A percentile compares a stretch with the other conserved stretches of the same genome.
Conservation (phyloP, 73 alveolate species). For the Urostyla sp. region DNA sequence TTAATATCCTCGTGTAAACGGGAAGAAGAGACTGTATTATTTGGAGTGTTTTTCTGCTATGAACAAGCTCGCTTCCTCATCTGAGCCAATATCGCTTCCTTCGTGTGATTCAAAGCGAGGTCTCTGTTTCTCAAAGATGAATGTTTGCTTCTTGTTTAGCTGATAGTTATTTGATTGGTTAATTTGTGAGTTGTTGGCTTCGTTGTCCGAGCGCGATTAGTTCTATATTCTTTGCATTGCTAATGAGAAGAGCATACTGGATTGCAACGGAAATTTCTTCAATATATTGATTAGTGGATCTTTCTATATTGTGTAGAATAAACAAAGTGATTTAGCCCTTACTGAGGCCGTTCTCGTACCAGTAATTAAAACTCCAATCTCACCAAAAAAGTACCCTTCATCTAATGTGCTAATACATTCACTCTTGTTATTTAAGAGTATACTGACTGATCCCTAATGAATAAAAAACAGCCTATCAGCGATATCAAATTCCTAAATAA, state of each 20-base stretch:
- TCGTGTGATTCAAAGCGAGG: no score
- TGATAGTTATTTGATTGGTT: no score
- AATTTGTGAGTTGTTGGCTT: no score
- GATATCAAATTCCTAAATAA: conserved; percentile 50
- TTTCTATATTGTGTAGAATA: conserved; percentile 46
- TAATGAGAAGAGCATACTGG: conserved; percentile 52
- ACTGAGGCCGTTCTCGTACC: conserved; percentile 60
- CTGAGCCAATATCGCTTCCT: no score
- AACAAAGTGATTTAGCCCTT: conserved; percentile 61
- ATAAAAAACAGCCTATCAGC: conserved; percentile 72
- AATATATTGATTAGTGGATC: conserved; percentile 44
- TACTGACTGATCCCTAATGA: conserved; percentile 59
- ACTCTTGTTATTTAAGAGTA: conserved; percentile 65
- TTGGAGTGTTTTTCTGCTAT: no score
- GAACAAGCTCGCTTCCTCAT: no score
- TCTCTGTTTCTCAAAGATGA: no score
- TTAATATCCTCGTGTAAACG: background rate
- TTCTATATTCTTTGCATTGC: conserved; percentile 71
- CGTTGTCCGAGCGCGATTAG: no score
- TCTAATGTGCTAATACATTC: conserved; percentile 60
- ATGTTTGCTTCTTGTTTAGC: no score
- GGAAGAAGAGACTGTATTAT: background rate
- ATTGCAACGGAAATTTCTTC: conserved; percentile 57
- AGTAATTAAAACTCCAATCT: conserved; percentile 71
- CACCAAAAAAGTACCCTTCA: conserved; percentile 79